Evolutionary conservation across 306 rosid species (phyloP).

Genomic region (Begonia fuchsioides): DNA sequence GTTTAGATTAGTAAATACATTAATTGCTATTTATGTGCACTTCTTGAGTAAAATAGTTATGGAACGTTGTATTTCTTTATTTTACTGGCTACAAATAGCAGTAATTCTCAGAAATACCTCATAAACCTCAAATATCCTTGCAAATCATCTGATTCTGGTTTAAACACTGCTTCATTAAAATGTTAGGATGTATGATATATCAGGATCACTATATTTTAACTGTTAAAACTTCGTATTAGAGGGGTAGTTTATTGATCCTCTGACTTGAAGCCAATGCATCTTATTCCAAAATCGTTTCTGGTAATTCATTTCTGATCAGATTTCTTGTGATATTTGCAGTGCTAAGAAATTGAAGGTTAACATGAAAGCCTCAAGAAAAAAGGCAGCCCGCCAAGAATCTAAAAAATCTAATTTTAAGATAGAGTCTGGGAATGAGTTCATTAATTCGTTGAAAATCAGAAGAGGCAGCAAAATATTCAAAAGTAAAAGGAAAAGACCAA

Average conservation of each 20-base stretch:
- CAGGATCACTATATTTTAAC: background rate
- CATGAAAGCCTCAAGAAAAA: slow-evolving; percentile 42
- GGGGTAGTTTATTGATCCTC: background rate
- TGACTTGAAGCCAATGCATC: background rate
- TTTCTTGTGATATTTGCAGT: slow-evolving; percentile 14
- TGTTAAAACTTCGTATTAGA: background rate
- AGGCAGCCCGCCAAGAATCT: slow-evolving; percentile 23
- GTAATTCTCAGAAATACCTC: too few relatives aligned
- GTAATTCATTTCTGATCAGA: background rate
- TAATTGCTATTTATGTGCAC: too few relatives aligned
- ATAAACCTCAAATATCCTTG: too few relatives aligned
- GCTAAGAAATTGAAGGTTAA: slow-evolving; percentile 13
- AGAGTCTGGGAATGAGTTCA: slow-evolving; percentile 22
- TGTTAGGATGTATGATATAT: background rate
- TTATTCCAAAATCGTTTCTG: background rate
- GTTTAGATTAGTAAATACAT: too few relatives aligned
- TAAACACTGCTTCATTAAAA: background rate
- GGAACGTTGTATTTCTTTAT: too few relatives aligned
- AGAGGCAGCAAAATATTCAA: slow-evolving; percentile 20
- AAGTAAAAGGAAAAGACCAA: slow-evolving; percentile 28
- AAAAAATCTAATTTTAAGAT: slow-evolving; percentile 21
- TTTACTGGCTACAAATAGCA: too few relatives aligned
- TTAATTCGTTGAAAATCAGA: slow-evolving; percentile 19
- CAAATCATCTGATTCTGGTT: background rate
- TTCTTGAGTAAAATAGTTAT: too few relatives aligned